phyloP scores from a whole-genome alignment of 768 basidiomycete species.

The Tricholoma saponaceum region DNA sequence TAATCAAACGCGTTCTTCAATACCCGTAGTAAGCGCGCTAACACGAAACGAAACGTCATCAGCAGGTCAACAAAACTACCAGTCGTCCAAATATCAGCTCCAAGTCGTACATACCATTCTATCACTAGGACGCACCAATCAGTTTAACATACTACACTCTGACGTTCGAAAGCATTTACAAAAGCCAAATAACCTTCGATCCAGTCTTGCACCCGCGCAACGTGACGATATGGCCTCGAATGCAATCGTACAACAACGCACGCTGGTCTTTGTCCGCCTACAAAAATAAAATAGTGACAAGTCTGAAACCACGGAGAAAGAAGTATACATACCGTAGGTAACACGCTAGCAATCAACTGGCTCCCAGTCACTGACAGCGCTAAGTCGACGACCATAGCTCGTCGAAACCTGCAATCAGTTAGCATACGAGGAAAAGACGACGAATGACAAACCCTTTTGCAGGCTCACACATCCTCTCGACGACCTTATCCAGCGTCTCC shows the following conservation, averaged over 20 bases:
- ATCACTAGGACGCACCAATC: slow-evolving; percentile 23
- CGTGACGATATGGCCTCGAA: slow-evolving; percentile 83
- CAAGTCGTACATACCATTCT: slow-evolving; percentile 36
- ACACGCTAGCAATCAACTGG: too few relatives aligned
- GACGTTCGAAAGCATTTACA: slow-evolving; percentile 24
- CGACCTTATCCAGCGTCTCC: too few relatives aligned
- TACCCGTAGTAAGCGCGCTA: slow-evolving; percentile 46
- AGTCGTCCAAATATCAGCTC: too few relatives aligned
- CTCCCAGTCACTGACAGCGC: slow-evolving; percentile 81
- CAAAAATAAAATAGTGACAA: too few relatives aligned
- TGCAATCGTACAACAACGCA: slow-evolving; percentile 77
- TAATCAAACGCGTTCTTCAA: slow-evolving; percentile 10
- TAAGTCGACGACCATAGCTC: slow-evolving; percentile 84
- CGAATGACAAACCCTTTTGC: too few relatives aligned
- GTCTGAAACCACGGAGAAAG: too few relatives aligned
- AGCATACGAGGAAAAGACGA: not conserved
- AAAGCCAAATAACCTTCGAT: too few relatives aligned
- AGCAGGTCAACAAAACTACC: too few relatives aligned
- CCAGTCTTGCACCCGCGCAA: slow-evolving; percentile 90
- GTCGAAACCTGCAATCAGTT: slow-evolving; percentile 38
- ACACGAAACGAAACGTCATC: too few relatives aligned
- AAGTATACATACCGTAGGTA: too few relatives aligned
- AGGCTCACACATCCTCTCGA: too few relatives aligned
- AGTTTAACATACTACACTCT: slow-evolving; percentile 1
- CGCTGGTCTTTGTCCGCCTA: slow-evolving; percentile 89